Base-by-base conservation (phyloP, 805 yeast genomes). In the Hanseniaspora nectarophila region DNA sequence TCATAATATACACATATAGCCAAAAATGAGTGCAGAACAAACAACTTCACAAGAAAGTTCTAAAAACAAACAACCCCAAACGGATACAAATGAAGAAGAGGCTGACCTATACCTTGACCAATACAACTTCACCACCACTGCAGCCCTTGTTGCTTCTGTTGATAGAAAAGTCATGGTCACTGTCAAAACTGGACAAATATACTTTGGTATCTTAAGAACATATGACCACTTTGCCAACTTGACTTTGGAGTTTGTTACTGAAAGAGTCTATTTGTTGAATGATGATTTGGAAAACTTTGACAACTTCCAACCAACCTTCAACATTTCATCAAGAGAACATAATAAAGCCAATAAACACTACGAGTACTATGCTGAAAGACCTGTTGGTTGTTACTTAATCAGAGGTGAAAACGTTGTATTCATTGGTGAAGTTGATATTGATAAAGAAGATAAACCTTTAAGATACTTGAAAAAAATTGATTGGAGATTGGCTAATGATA, bases 331-430 rank as follows among this genome's bases (percentile, higher is more conserved):
- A 4, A 49, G 37, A 18, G 62, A 75, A 56, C n/a, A n/a, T 20
- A 47, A 47, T 20, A 32, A 12, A 9, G 16, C 15, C 2, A 15
- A 31, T 37, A 39, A 33, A 47, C 34, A 47, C 12, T 47, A 40
- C 34, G 51, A 47, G 15, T 47, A 39, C 20, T 90, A 80, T 63
- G 95, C 85, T 8, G 95, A 90, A 64, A 71, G 70, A n/a, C 73
- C 73, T 47, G 75, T 83, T 50, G 96, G 95, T 9, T 85, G 86
- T 47, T 82, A 81, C 63, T 76, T 92, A 70, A 82, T 92, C 38
- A 82, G 98, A 68, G 98, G 98, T 56, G 98, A 92, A 66, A 90
- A 90, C 61, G 92, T 92, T 8, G 92, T 89, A 9, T 77, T 89
- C 80, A 66, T 92, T 64, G 98, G 97, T 20, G 97, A 90, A 65